Conservation (phyloP, 1,139 yeast genomes). For the Zygoascus hellenicus region DNA sequence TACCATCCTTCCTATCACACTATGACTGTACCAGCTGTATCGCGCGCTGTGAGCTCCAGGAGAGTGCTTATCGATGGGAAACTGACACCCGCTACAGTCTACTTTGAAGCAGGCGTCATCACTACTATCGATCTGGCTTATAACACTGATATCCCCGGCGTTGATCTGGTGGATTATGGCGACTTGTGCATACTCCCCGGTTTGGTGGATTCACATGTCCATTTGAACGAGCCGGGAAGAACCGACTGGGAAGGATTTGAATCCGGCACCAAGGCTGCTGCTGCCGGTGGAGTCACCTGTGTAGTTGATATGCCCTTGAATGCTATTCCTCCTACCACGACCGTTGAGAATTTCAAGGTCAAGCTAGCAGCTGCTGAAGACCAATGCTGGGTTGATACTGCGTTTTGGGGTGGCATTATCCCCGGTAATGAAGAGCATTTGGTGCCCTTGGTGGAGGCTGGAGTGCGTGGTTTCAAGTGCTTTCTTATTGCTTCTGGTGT, state of each 20-base stretch:
- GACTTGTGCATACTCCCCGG: slow-evolving; percentile 80
- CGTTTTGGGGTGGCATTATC: slow-evolving; percentile 92
- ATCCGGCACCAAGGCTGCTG: slow-evolving; percentile 88
- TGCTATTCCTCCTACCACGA: slow-evolving; percentile 93
- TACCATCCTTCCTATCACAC: neutral
- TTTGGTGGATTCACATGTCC: slow-evolving; percentile 88
- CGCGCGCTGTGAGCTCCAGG: slow-evolving; percentile 45
- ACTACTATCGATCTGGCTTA: slow-evolving; percentile 38
- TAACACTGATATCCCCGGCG: neutral
- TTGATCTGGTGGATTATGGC: slow-evolving; percentile 40
- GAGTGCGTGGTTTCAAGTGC: slow-evolving; percentile 90
- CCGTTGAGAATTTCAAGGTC: slow-evolving; percentile 62
- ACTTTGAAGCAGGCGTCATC: slow-evolving; percentile 63
- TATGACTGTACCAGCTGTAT: slow-evolving; percentile 3
- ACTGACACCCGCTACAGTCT: slow-evolving; percentile 59
- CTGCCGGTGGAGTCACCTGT: slow-evolving; percentile 93
- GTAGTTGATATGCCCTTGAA: slow-evolving; percentile 95
- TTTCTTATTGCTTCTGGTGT: slow-evolving; percentile 90
- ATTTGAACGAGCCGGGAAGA: slow-evolving; percentile 88
- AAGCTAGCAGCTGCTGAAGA: slow-evolving; percentile 74
- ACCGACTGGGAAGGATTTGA: slow-evolving; percentile 97
- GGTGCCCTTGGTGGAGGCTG: slow-evolving; percentile 69
- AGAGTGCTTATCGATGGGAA: slow-evolving; percentile 53
- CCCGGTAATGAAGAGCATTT: slow-evolving; percentile 66
- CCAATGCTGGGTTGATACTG: slow-evolving; percentile 89